phyloP scores from a whole-genome alignment of 345 rosid species.

The Camelina neglecta region DNA sequence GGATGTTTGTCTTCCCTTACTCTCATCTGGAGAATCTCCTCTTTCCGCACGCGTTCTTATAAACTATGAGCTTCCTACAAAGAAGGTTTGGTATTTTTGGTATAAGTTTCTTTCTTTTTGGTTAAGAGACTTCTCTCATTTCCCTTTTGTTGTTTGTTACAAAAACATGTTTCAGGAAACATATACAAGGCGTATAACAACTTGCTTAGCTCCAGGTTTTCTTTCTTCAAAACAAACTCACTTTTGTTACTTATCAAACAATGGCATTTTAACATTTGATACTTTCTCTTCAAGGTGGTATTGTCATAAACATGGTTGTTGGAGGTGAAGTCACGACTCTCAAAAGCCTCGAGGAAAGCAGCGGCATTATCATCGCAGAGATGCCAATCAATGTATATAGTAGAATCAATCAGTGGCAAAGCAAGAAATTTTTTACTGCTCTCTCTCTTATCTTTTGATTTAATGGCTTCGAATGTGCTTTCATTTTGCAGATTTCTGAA shows the following conservation, averaged over 20 bases:
- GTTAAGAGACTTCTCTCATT: neutral
- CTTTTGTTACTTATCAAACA: slow-evolving; percentile 19
- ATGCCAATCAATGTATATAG: slow-evolving; percentile 85
- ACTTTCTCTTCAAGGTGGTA: slow-evolving; percentile 69
- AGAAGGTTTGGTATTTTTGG: slow-evolving; percentile 55
- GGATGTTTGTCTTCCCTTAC: slow-evolving; percentile 78
- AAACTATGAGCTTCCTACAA: slow-evolving; percentile 81
- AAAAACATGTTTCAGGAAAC: slow-evolving; percentile 64
- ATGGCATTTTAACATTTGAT: neutral
- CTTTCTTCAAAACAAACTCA: neutral
- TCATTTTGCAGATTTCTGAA: slow-evolving; percentile 77
- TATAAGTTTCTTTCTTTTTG: neutral
- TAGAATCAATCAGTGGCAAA: neutral
- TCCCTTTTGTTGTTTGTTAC: neutral
- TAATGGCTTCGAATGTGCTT: slow-evolving; percentile 21
- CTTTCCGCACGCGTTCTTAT: slow-evolving; percentile 74
- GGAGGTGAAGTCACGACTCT: slow-evolving; percentile 91
- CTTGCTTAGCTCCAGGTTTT: slow-evolving; percentile 88
- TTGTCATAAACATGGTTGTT: slow-evolving; percentile 86
- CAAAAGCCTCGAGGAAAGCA: slow-evolving; percentile 78
- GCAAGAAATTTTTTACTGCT: slow-evolving; percentile 10
- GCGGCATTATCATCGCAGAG: slow-evolving; percentile 69
- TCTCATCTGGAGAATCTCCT: slow-evolving; percentile 68
- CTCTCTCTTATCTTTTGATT: neutral
- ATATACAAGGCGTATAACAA: slow-evolving; percentile 69